Conservation (phyloP, 2,329 filamentous ascomycete genomes). For the Penicillium carneum region DNA sequence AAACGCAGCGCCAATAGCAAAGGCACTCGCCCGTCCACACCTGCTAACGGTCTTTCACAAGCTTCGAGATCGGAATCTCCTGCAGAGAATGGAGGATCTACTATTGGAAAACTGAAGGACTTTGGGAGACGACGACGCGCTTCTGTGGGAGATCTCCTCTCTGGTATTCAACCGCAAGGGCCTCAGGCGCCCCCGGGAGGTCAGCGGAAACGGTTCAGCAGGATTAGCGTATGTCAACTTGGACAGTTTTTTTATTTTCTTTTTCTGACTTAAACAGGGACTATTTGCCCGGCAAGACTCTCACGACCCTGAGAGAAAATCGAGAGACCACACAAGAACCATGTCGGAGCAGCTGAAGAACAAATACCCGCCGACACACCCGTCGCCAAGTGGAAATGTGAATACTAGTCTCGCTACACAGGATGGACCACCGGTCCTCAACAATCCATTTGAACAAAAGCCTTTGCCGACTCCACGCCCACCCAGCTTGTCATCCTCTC, state of each 20-base stretch:
- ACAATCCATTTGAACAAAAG: background rate
- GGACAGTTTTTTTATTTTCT: background rate
- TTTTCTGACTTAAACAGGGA: constrained; percentile 26
- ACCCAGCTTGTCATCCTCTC: constrained; percentile 6
- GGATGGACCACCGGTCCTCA: background rate
- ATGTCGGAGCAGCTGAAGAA: background rate
- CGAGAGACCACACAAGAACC: background rate
- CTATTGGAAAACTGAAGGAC: constrained; percentile 40
- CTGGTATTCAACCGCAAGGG: constrained; percentile 30
- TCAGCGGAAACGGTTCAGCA: constrained; percentile 31
- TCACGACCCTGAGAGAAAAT: constrained; percentile 8
- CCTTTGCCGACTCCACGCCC: constrained; percentile 13
- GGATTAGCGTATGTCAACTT: constrained; percentile 30
- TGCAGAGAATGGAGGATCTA: constrained; percentile 30
- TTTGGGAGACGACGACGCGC: constrained; percentile 39
- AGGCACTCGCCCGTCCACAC: constrained; percentile 31
- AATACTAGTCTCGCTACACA: background rate
- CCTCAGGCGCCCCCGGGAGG: constrained; percentile 18
- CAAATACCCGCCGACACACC: constrained; percentile 16
- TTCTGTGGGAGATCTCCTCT: constrained; percentile 35
- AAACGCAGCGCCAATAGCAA: constrained; percentile 29
- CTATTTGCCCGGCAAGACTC: constrained; percentile 29
- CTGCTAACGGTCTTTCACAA: constrained; percentile 28
- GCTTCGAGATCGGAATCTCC: constrained; percentile 16
- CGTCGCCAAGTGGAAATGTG: background rate